A percentile compares a stretch with the other conserved stretches of the same genome.
Evolutionary conservation across 2,329 filamentous ascomycete genomes (phyloP).

Genomic region (Monosporascus ibericus): DNA sequence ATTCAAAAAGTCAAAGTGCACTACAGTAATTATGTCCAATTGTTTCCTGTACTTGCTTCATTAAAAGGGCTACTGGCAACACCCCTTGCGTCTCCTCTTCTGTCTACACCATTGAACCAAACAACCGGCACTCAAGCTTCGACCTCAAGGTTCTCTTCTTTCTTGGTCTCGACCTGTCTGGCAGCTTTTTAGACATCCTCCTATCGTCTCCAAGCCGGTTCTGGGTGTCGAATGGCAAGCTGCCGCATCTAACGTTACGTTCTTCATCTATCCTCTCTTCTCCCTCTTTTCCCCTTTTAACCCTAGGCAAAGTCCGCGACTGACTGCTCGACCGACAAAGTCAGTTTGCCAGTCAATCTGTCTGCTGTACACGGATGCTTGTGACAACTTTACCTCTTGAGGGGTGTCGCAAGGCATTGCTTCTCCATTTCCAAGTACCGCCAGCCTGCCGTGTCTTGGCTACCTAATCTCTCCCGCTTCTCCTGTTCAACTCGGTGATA

Average conservation of each 20-base stretch:
- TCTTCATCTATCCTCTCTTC: background rate
- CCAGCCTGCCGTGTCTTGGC: background rate
- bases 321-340: background rate
- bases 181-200: too few relatives aligned
- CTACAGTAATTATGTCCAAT: too few relatives aligned
- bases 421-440: background rate
- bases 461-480: background rate
- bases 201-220: background rate
- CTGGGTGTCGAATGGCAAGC: background rate
- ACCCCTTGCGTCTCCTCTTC: background rate
- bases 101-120: background rate
- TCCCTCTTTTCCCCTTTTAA: background rate
- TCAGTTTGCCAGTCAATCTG: background rate
- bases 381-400: background rate
- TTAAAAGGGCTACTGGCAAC: background rate
- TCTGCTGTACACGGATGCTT: background rate
- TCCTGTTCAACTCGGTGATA: background rate
- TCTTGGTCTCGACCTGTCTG: background rate
- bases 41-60: too few relatives aligned
- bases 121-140: background rate
- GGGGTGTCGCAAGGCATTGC: background rate
- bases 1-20: too few relatives aligned
- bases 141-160: background rate
- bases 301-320: background rate
- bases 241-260: background rate